These are phyloP conservation scores for Striga asiatica DNA, from an alignment of 257 asterid genomes.

Conservation along the genomic window DNA sequence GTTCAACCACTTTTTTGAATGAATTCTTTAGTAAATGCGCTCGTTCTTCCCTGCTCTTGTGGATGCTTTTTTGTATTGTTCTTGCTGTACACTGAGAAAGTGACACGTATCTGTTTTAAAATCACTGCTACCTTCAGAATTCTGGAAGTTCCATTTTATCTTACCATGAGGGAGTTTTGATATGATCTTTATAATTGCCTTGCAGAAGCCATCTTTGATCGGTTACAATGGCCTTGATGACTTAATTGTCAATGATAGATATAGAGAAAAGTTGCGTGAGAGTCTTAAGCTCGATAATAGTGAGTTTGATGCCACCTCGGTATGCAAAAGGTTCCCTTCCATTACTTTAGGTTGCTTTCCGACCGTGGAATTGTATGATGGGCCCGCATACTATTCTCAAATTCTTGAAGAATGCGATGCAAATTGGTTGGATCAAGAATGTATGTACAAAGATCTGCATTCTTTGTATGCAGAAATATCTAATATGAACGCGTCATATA, in stretches of 20 bases:
- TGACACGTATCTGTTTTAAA: neutral
- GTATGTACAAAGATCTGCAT: constrained; percentile 27
- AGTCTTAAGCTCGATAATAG: constrained; percentile 23
- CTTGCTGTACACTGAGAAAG: neutral
- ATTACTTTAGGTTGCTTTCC: constrained; percentile 61
- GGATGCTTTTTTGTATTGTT: too few relatives aligned
- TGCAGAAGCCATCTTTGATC: constrained; percentile 57
- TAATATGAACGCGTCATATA: constrained; percentile 16
- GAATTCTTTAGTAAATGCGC: neutral
- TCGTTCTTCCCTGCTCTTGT: neutral
- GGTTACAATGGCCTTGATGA: constrained; percentile 58
- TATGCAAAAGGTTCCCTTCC: constrained; percentile 60
- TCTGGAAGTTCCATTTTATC: too few relatives aligned
- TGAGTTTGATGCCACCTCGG: constrained; percentile 50
- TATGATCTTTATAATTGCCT: constrained; percentile 19
- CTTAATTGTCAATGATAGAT: constrained; percentile 33
- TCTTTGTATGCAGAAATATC: constrained; percentile 30
- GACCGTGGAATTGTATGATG: constrained; percentile 64
- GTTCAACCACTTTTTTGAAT: neutral
- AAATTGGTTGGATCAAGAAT: constrained; percentile 42
- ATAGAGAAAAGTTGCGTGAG: constrained; percentile 26
- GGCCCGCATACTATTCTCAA: constrained; percentile 29
- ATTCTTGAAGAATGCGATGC: constrained; percentile 40
- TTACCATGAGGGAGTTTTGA: too few relatives aligned
- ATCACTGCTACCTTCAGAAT: too few relatives aligned